A percentile compares a stretch with the other conserved stretches of the same genome.
Evolutionary conservation across 2,329 filamentous ascomycete species (phyloP).

Genomic region (Endothia cerciana): DNA sequence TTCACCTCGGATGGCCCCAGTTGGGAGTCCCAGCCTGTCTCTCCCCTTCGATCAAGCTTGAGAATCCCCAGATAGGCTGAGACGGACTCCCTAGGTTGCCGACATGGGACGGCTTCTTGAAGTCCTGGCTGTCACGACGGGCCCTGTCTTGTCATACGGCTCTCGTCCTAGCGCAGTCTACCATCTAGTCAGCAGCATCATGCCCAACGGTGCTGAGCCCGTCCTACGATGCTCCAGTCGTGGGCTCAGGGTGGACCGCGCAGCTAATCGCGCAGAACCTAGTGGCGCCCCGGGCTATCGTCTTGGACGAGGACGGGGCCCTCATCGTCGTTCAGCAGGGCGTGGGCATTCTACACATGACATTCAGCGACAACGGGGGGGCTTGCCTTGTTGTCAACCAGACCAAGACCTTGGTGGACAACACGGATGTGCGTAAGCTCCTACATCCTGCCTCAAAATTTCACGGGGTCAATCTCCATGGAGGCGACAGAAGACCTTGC

Average conservation of each 20-base stretch:
- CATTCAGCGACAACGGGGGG: slow-evolving; percentile 45
- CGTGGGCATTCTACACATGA: slow-evolving; percentile 46
- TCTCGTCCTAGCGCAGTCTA: slow-evolving; percentile 15
- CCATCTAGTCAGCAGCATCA: slow-evolving; percentile 4
- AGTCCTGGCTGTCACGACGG: neutral
- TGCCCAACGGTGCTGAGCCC: slow-evolving; percentile 36
- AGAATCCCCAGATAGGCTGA: neutral
- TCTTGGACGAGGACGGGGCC: slow-evolving; percentile 50
- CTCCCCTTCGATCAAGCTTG: neutral
- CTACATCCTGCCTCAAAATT: neutral
- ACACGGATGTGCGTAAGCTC: slow-evolving; percentile 39
- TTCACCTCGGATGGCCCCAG: no score
- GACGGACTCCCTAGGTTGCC: neutral
- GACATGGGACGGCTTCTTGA: neutral
- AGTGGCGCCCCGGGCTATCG: slow-evolving; percentile 47
- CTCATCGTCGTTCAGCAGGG: slow-evolving; percentile 51
- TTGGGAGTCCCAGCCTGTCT: neutral
- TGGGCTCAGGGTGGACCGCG: slow-evolving; percentile 40
- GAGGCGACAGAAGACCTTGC: neutral
- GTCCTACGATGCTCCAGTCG: slow-evolving; percentile 35
- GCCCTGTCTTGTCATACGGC: neutral
- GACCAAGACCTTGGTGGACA: slow-evolving; percentile 42
- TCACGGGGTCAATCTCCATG: slow-evolving; percentile 7
- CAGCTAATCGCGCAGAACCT: slow-evolving; percentile 41
- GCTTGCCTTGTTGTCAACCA: slow-evolving; percentile 46